A percentile compares a stretch with the other conserved stretches of the same genome.
Conservation (phyloP, 1,284 basidiomycete genomes). For the Mycena citricolor region DNA sequence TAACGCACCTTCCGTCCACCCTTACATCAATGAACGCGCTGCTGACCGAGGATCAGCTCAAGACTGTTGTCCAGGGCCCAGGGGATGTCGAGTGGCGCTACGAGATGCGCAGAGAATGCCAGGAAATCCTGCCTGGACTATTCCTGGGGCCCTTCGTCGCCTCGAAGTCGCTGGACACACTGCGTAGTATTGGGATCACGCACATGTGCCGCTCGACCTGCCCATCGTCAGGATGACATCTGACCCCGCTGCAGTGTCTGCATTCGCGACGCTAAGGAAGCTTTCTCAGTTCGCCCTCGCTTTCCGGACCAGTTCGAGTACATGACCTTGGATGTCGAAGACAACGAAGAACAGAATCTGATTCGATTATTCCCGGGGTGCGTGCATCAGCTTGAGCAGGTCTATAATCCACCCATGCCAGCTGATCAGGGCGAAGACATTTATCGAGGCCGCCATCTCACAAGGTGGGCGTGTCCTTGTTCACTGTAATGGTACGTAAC, state of each 20-base stretch:
- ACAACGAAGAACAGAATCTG: constrained; percentile 88
- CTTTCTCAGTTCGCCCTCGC: constrained; percentile 82
- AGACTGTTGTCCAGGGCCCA: constrained; percentile 69
- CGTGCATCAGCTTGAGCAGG: constrained; percentile 27
- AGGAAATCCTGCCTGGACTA: constrained; percentile 85
- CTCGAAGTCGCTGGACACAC: constrained; percentile 73
- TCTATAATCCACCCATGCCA: constrained; percentile 5
- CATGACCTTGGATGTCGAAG: constrained; percentile 83
- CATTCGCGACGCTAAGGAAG: constrained; percentile 84
- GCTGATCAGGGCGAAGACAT: constrained; percentile 63
- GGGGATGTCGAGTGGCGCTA: constrained; percentile 85
- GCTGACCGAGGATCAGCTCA: constrained; percentile 52
- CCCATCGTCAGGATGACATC: constrained; percentile 9
- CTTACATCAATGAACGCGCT: neutral
- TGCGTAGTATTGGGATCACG: constrained; percentile 69
- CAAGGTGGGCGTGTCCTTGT: constrained; percentile 79
- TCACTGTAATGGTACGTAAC: constrained; percentile 78
- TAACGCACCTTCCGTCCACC: neutral
- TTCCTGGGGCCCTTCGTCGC: constrained; percentile 87
- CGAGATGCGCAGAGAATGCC: constrained; percentile 92
- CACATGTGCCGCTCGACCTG: constrained; percentile 64
- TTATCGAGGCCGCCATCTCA: constrained; percentile 74
- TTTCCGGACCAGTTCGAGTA: constrained; percentile 83
- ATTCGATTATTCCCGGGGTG: constrained; percentile 81
- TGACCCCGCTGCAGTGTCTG: constrained; percentile 59